These are phyloP conservation scores for Calonectria hongkongensis DNA, from an alignment of 2,329 filamentous ascomycete genomes.

Conservation along the genomic window DNA sequence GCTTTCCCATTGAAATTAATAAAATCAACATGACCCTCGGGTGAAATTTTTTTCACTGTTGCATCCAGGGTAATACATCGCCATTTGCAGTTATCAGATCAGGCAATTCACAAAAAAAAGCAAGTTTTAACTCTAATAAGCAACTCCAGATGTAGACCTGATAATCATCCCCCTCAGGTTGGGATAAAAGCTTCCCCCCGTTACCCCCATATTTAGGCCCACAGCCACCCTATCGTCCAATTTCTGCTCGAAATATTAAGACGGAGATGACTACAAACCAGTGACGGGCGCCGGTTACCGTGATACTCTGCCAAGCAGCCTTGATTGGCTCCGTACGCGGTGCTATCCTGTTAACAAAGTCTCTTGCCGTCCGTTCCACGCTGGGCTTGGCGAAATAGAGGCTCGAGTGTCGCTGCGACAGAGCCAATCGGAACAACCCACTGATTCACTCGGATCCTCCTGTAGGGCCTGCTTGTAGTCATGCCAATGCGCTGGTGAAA, in stretches of 20 bases:
- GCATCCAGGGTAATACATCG: no score
- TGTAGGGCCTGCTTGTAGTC: not conserved
- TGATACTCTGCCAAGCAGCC: not conserved
- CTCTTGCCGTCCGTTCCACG: slow-evolving; percentile 4
- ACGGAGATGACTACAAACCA: not conserved
- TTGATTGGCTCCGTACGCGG: not conserved
- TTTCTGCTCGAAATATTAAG: not conserved
- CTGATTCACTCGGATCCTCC: not conserved
- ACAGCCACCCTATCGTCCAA: not conserved
- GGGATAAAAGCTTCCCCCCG: not conserved
- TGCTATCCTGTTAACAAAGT: not conserved
- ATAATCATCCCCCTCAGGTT: not conserved
- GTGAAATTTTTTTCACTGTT: no score
- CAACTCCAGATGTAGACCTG: not conserved
- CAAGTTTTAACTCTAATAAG: not conserved
- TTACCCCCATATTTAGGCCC: not conserved
- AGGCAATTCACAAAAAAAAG: not conserved
- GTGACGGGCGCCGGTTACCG: no score
- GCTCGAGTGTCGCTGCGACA: not conserved
- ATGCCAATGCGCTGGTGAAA: not conserved
- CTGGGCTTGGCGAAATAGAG: not conserved
- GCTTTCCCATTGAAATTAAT: no score
- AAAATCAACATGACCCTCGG: no score
- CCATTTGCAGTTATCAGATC: no score
- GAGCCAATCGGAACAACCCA: slow-evolving; percentile 11